phyloP scores from a whole-genome alignment of 257 asterid species.

The Lycium ferocissimum region DNA sequence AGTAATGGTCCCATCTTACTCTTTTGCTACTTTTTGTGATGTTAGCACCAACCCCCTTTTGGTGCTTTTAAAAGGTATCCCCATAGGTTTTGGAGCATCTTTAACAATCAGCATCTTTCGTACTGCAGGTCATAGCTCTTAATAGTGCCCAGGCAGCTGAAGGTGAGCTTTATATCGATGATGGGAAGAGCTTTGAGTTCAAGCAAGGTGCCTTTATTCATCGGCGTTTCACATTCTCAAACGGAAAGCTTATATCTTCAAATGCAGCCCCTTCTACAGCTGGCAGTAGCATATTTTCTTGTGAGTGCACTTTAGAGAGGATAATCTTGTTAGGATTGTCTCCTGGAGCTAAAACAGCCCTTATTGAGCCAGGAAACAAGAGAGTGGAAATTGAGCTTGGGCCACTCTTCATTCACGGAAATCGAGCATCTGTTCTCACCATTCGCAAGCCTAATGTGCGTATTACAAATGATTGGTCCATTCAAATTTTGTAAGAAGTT shows the following conservation, averaged over 20 bases:
- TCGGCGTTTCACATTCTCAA: constrained; percentile 65
- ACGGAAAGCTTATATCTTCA: constrained; percentile 67
- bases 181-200: constrained; percentile 92
- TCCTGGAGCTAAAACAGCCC: constrained; percentile 57
- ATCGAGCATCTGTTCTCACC: constrained; percentile 51
- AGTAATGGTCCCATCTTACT: not conserved
- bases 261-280: constrained; percentile 44
- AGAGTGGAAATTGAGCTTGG: constrained; percentile 64
- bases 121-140: constrained; percentile 79
- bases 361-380: constrained; percentile 64
- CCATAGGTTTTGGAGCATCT: not conserved
- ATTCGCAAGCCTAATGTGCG: constrained; percentile 81
- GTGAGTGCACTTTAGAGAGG: constrained; percentile 73
- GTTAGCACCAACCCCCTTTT: not conserved
- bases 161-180: constrained; percentile 91
- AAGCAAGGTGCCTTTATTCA: constrained; percentile 74
- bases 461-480: constrained; percentile 73
- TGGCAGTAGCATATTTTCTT: constrained; percentile 45
- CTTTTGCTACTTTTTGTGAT: not conserved
- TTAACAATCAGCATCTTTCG: constrained; percentile 6
- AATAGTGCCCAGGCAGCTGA: constrained; percentile 86
- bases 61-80: not conserved
- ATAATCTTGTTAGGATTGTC: constrained; percentile 68
- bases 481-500: constrained; percentile 60
- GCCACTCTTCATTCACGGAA: constrained; percentile 65